Percentiles rank a stretch among this genome's conserved stretches.
phyloP scores from a whole-genome alignment of 768 basidiomycete genomes.

The Leccinellum rugosiceps region DNA sequence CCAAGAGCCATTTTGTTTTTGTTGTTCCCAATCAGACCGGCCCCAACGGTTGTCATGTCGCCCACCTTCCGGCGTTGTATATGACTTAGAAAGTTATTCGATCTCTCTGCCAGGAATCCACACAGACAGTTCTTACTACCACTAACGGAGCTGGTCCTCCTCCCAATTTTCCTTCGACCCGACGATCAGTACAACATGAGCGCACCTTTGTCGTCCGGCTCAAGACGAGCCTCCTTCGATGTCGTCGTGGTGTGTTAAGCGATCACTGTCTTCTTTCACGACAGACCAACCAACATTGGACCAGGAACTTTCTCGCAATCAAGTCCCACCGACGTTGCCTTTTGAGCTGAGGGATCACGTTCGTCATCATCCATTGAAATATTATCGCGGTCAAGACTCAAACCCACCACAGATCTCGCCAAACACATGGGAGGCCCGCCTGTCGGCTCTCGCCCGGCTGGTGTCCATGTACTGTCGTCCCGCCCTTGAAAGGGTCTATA shows the following conservation, averaged over 20 bases:
- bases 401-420: slow-evolving; percentile 34
- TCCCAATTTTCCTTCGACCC: not conserved
- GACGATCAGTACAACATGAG: slow-evolving; percentile 10
- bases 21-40: slow-evolving; percentile 6
- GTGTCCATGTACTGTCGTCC: slow-evolving; percentile 43
- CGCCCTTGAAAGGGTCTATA: slow-evolving; percentile 42
- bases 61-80: not conserved
- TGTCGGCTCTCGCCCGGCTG: slow-evolving; percentile 35
- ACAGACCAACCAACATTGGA: not conserved
- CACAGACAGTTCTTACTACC: not conserved
- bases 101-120: not conserved
- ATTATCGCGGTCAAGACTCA: not conserved
- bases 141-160: slow-evolving; percentile 22
- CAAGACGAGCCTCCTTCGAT: slow-evolving; percentile 16
- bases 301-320: slow-evolving; percentile 35
- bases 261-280: not conserved
- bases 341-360: slow-evolving; percentile 35
- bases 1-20: not conserved
- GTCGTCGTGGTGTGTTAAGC: slow-evolving; percentile 26
- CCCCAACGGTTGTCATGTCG: slow-evolving; percentile 17
- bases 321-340: slow-evolving; percentile 32
- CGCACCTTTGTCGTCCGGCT: slow-evolving; percentile 6
- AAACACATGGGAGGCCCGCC: slow-evolving; percentile 43
- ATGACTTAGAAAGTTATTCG: not conserved
- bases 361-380: slow-evolving; percentile 25